Conservation (phyloP, 352 stramenopile species). For the Elongisporangium undulatum region DNA sequence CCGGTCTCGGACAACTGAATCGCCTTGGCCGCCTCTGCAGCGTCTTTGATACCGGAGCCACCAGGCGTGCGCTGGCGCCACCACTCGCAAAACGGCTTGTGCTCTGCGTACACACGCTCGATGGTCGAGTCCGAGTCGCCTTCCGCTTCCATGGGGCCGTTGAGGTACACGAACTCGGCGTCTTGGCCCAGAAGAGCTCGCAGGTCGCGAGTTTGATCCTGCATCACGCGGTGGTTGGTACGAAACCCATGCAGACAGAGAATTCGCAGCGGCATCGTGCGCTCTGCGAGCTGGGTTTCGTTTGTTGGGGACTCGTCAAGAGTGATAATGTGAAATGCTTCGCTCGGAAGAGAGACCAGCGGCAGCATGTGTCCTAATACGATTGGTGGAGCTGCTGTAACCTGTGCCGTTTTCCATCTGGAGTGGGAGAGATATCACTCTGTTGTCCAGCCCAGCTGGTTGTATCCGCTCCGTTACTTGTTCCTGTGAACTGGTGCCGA, state of each 20-base stretch:
- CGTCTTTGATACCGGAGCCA: slow-evolving; percentile 5
- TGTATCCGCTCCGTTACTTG: no score
- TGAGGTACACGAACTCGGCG: slow-evolving; percentile 56
- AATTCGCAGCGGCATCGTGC: slow-evolving; percentile 22
- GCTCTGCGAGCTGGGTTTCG: neutral
- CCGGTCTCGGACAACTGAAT: slow-evolving; percentile 9
- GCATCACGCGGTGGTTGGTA: slow-evolving; percentile 50
- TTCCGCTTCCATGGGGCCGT: slow-evolving; percentile 35
- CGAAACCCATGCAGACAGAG: slow-evolving; percentile 63
- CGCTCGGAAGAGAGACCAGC: no score
- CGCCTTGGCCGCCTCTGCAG: neutral
- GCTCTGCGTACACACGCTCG: slow-evolving; percentile 31
- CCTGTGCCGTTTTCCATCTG: no score
- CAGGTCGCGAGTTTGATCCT: slow-evolving; percentile 39
- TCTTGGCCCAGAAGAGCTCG: slow-evolving; percentile 30
- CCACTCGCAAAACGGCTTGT: slow-evolving; percentile 57
- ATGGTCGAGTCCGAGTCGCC: slow-evolving; percentile 43
- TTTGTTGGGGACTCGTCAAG: neutral
- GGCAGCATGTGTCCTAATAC: no score
- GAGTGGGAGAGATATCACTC: no score
- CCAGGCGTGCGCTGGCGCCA: slow-evolving; percentile 25
- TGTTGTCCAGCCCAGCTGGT: no score
- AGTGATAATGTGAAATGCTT: neutral
- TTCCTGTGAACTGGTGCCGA: no score
- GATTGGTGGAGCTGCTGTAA: no score